A percentile compares a stretch with the other conserved stretches of the same genome.
Conservation (phyloP, 75 land plant species). For the Pseudotsuga menziesii region DNA sequence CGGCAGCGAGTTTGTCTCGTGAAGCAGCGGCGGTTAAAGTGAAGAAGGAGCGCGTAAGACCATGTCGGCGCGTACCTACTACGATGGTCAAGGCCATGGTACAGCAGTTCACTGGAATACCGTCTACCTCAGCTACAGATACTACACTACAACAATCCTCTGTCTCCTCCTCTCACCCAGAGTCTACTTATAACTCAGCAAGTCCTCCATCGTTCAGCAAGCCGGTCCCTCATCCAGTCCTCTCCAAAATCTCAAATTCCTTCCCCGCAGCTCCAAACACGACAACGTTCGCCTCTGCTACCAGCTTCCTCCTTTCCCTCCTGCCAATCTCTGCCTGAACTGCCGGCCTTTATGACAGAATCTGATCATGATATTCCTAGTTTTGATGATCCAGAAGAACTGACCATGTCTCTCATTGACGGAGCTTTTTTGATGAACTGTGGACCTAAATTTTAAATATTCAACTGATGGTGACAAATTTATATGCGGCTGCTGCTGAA, state of each 20-base stretch:
- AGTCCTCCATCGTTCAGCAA: background rate
- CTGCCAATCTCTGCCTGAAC: background rate
- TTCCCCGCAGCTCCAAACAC: background rate
- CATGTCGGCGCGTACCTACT: conserved; percentile 21
- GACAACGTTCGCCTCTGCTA: background rate
- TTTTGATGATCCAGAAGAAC: background rate
- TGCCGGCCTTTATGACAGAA: background rate
- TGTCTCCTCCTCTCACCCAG: background rate
- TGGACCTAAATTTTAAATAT: background rate
- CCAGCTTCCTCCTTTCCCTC: conserved; percentile 1
- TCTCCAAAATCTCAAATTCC: conserved; percentile 1
- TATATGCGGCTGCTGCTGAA: no score
- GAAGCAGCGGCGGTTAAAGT: background rate
- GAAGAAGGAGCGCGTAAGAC: conserved; percentile 18
- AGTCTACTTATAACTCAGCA: background rate
- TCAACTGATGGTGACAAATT: no score
- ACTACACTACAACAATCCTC: background rate
- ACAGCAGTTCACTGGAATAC: conserved; percentile 36
- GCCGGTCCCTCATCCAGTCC: background rate
- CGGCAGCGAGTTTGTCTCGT: no score
- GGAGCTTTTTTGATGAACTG: background rate
- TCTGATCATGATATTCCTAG: background rate
- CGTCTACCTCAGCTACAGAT: background rate
- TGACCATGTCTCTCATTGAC: background rate
- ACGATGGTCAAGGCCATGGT: conserved; percentile 25